Base-by-base conservation (phyloP, 2,329 filamentous ascomycete species). In the Apiospora marii region DNA sequence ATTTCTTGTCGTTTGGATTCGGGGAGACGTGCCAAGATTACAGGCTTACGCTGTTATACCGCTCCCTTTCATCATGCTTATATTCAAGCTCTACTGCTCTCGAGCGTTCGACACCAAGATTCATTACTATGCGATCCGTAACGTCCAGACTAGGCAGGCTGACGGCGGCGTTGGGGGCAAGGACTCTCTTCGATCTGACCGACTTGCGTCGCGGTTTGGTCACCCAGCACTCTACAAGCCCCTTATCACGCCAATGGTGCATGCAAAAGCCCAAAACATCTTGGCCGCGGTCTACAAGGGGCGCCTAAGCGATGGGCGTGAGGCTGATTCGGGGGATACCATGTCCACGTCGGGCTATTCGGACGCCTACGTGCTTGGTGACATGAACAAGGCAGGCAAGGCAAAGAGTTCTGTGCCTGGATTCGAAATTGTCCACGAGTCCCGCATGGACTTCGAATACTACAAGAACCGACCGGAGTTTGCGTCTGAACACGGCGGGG, bases 211-310 rank as follows among this genome's bases (percentile, higher is more conserved):
- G 34, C 89, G 93, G 37, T 99, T 98, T 80, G 95, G 95, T 1
- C 94, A 99, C 80, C 96, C 96, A 1, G 95, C 94, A 5, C 87
- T 98, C 22, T 98, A 96, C 85, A 93, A 93, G 82, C 92, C 93
- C 4, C 87, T 98, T 27, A 95, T 96, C 77, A 97, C 95, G 0
- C 96, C 96, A 3, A 98, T 98, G 95, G 96, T 98, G 4, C 93
- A 97, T 78, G 93, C 94, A 71, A 97, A 93, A 82, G 94, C 94
- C 2, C 94, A 96, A 78, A 95, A 96, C 73, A 88, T 96, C 53
- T 88, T 99, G 13, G 92, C 92, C n/a, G 90, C 93, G 61, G 88
- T 99, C 69, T 98, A 98, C 81, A 91, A 91, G 34, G 96, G 95
- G 14, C 92, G 96, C 5, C 84, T 97, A 34, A 88, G 87, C 2